Evolutionary conservation across 805 yeast species (phyloP).

Genomic region (Starmerella apis): DNA sequence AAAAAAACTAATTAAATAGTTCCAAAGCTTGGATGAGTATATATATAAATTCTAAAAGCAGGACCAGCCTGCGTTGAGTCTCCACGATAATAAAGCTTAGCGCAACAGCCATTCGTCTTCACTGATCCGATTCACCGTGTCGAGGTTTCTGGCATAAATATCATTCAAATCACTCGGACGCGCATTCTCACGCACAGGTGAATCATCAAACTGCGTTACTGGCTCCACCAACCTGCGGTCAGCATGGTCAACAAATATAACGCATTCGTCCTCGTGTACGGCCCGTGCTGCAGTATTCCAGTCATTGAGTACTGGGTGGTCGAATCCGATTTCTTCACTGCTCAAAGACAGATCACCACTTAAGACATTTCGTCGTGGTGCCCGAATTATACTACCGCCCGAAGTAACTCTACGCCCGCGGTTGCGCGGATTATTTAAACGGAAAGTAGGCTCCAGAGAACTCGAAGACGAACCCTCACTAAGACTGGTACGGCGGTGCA

Average conservation of each 20-base stretch:
- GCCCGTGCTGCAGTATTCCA: not conserved
- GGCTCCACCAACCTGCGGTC: slow-evolving; percentile 2
- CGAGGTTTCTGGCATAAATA: not conserved
- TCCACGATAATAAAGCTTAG: not conserved
- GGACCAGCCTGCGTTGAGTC: no score
- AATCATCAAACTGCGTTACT: not conserved
- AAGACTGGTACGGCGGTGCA: slow-evolving; percentile 1
- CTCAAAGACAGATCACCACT: slow-evolving; percentile 12
- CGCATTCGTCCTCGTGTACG: not conserved
- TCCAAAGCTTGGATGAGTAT: no score
- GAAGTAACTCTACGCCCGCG: slow-evolving; percentile 14
- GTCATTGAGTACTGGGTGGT: not conserved
- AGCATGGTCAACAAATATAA: not conserved
- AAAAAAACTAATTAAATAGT: no score
- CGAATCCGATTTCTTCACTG: not conserved
- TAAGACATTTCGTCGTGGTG: not conserved
- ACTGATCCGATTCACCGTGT: slow-evolving; percentile 9
- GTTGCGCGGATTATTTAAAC: slow-evolving; percentile 6
- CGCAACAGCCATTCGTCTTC: slow-evolving; percentile 16
- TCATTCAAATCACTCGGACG: not conserved
- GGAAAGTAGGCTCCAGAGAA: slow-evolving; percentile 7
- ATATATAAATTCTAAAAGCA: no score
- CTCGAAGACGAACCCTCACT: slow-evolving; percentile 7
- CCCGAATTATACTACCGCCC: slow-evolving; percentile 13
- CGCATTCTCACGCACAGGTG: not conserved